Percentiles rank a stretch among this genome's conserved stretches.
phyloP scores from a whole-genome alignment of 1,284 basidiomycete genomes.

The Trametes versicolor region DNA sequence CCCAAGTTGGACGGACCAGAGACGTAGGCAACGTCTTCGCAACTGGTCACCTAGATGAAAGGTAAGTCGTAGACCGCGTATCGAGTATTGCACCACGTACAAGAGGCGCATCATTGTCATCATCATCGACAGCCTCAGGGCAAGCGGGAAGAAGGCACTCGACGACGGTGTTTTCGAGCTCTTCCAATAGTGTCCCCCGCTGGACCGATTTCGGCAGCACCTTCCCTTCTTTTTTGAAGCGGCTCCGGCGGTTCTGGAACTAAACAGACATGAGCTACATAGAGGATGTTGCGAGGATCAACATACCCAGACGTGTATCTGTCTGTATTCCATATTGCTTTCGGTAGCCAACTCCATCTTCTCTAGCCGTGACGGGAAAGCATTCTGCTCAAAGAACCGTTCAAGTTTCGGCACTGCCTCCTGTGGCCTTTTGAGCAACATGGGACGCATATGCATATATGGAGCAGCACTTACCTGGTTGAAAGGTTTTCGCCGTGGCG shows the following conservation, averaged over 20 bases:
- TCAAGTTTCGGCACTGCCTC: slow-evolving; percentile 59
- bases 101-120: not conserved
- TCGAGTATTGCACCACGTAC: no score
- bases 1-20: no score
- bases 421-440: slow-evolving; percentile 55
- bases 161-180: slow-evolving; percentile 12
- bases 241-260: slow-evolving; percentile 59
- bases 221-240: slow-evolving; percentile 40
- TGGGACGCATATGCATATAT: no score
- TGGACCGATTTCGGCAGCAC: not conserved
- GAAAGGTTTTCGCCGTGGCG: slow-evolving; percentile 2
- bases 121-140: no score
- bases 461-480: slow-evolving; percentile 23
- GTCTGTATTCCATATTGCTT: slow-evolving; percentile 57
- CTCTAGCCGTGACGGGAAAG: slow-evolving; percentile 58
- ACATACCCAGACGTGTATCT: slow-evolving; percentile 69
- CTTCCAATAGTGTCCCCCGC: no score
- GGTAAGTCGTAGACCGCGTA: no score
- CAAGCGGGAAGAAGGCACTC: slow-evolving; percentile 23
- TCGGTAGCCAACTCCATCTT: slow-evolving; percentile 53
- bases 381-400: slow-evolving; percentile 58
- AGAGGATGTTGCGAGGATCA: not conserved
- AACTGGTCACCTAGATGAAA: no score
- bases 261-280: slow-evolving; percentile 23
- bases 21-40: no score